Evolutionary conservation across 805 yeast species (phyloP).

Genomic region (Kodamaea jinghongensis): DNA sequence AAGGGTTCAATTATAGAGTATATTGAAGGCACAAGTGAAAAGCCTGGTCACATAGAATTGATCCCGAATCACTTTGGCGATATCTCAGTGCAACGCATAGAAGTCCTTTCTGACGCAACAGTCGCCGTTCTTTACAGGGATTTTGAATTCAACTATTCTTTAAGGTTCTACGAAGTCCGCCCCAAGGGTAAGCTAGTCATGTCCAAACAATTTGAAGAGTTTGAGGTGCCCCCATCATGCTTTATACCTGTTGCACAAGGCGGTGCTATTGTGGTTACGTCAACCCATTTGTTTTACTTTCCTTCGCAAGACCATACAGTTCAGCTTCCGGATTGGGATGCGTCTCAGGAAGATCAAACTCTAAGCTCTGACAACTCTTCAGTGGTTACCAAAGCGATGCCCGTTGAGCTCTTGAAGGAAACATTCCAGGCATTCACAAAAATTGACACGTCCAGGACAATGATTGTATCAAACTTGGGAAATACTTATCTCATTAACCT

Average conservation of each 20-base stretch:
- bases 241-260: conserved; percentile 20
- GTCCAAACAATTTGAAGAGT: conserved; percentile 25
- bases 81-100: conserved; percentile 18
- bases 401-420: conserved; percentile 5
- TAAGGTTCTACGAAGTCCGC: conserved; percentile 26
- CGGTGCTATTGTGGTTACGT: conserved; percentile 29
- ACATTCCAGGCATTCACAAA: conserved; percentile 12
- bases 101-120: conserved; percentile 8
- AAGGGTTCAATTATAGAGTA: not conserved
- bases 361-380: conserved; percentile 8
- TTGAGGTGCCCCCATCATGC: conserved; percentile 29
- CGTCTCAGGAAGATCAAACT: conserved; percentile 11
- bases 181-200: conserved; percentile 10
- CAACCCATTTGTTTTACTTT: conserved; percentile 27
- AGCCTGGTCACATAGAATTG: too few relatives aligned
- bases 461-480: conserved; percentile 30
- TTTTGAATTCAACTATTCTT: conserved; percentile 29
- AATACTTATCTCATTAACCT: conserved; percentile 23
- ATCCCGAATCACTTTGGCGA: conserved; percentile 14
- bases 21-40: too few relatives aligned
- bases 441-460: conserved; percentile 27
- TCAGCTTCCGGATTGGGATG: conserved; percentile 6
- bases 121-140: conserved; percentile 35
- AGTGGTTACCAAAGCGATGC: conserved; percentile 20
- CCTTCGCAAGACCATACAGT: conserved; percentile 16